Conservation (phyloP, 2,329 filamentous ascomycete species). For the Aspergillus oerlinghausenensis region DNA sequence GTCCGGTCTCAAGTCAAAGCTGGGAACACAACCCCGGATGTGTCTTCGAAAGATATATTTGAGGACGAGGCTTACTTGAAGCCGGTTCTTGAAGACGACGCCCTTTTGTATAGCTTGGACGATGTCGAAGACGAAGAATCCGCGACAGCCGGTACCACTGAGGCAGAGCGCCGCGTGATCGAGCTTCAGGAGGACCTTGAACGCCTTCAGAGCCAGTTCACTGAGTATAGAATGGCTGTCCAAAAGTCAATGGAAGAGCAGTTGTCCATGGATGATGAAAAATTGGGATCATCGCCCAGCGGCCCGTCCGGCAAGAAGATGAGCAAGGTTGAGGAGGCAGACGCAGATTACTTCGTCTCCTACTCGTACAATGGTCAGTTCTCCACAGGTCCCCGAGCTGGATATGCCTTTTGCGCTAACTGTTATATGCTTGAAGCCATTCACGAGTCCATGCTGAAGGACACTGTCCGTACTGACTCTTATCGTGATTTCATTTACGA, state of each 20-base stretch:
- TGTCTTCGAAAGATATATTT: slow-evolving; percentile 60
- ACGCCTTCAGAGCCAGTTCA: slow-evolving; percentile 57
- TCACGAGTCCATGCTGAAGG: slow-evolving; percentile 94
- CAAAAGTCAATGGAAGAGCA: slow-evolving; percentile 63
- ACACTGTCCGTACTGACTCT: slow-evolving; percentile 78
- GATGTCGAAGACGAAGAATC: slow-evolving; percentile 55
- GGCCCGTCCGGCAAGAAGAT: slow-evolving; percentile 26
- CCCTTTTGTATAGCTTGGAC: slow-evolving; percentile 80
- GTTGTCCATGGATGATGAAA: slow-evolving; percentile 55
- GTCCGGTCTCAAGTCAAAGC: slow-evolving; percentile 45
- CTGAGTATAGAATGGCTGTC: slow-evolving; percentile 61
- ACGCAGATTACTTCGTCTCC: slow-evolving; percentile 60
- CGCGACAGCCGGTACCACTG: slow-evolving; percentile 23
- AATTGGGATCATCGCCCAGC: slow-evolving; percentile 16
- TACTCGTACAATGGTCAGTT: slow-evolving; percentile 63
- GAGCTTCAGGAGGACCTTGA: slow-evolving; percentile 60
- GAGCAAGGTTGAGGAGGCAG: slow-evolving; percentile 46
- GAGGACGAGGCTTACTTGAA: slow-evolving; percentile 76
- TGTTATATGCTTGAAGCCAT: slow-evolving; percentile 56
- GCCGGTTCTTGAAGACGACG: slow-evolving; percentile 83
- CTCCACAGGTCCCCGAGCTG: neutral
- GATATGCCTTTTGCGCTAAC: neutral
- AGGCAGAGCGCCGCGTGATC: slow-evolving; percentile 48
- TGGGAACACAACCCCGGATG: slow-evolving; percentile 47
- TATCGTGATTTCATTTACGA: slow-evolving; percentile 95